Base-by-base conservation (phyloP, 2,329 filamentous ascomycete species). In the Phialophora chinensis region DNA sequence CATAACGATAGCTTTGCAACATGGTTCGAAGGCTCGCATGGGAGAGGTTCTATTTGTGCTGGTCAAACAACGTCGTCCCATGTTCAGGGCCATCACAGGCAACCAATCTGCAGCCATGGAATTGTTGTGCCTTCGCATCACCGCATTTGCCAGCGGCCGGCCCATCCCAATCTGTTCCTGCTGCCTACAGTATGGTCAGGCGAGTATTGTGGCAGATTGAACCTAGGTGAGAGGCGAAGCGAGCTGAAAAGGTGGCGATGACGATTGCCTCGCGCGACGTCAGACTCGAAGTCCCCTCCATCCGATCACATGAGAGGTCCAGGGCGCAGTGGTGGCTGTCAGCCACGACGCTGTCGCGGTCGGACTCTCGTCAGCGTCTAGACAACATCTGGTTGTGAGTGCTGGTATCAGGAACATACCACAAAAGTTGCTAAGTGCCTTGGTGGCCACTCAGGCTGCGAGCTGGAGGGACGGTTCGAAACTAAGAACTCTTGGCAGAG, bases 401-500 rank as follows among this genome's bases (percentile, higher is more conserved):
- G 6, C 49, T 52, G 12, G 12, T 25, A 52, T 27, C 12, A 14
- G 49, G 20, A 8, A 25, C 49, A n/a, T 23, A 11, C 23, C 20
- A 23, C 14, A 10, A 10, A 5, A 27, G 23, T 27, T 25, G 20
- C 20, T 25, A 53, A 23, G 2, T 23, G 10, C 11, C 49, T 53
- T 29, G 49, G 49, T 44, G 38, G 38, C 38, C 38, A 29, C 49
- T 25, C 4, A 53, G 23, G 23, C 49, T 27, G 49, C 49, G 49
- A 29, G 14, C 14, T 12, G 23, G 23, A 52, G 5, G 14, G 20
- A 17, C 20, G 49, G 20, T 20, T 53, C 20, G 49, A 27, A 27
- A 25, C 29, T 55, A 55, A 35, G 25, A 35, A 35, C 3, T 4
- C 53, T 55, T 55, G 53, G 53, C 53, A 20, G 53, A 31, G 25